phyloP scores from a whole-genome alignment of 129 eudicot genomes.

The Heracleum sosnowskyi region DNA sequence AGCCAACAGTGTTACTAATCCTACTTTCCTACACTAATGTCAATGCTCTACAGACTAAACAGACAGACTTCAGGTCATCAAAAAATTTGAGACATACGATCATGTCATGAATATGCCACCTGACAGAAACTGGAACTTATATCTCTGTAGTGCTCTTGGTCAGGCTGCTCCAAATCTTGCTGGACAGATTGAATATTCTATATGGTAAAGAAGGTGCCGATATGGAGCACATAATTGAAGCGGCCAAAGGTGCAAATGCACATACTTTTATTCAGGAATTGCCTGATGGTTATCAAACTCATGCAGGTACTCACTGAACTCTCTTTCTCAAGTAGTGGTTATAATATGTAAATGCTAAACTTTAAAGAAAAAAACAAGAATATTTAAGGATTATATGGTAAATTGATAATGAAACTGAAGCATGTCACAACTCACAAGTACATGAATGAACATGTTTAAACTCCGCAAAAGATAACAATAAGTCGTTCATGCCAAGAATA shows the following conservation, averaged over 20 bases:
- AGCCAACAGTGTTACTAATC: no score
- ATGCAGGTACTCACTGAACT: slow-evolving; percentile 28
- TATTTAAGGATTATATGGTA: neutral
- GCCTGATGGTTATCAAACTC: slow-evolving; percentile 69
- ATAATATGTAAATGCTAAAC: neutral
- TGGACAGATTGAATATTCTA: no score
- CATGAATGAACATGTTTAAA: neutral
- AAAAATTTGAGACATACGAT: no score
- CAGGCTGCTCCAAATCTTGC: slow-evolving; percentile 85
- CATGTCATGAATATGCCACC: neutral
- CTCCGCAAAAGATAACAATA: neutral
- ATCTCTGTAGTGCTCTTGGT: slow-evolving; percentile 61
- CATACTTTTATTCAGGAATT: slow-evolving; percentile 51
- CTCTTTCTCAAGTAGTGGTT: neutral
- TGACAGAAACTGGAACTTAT: slow-evolving; percentile 12
- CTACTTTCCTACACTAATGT: no score
- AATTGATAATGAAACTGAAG: neutral
- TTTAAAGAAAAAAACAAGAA: neutral
- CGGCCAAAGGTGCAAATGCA: slow-evolving; percentile 64
- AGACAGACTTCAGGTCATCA: no score
- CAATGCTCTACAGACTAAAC: no score
- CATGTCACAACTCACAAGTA: neutral
- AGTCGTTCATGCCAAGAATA: neutral
- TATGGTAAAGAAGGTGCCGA: slow-evolving; percentile 58
- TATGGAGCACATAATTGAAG: slow-evolving; percentile 44